phyloP scores from a whole-genome alignment of 495 filamentous ascomycete genomes.

The Trichoderma reesei region DNA sequence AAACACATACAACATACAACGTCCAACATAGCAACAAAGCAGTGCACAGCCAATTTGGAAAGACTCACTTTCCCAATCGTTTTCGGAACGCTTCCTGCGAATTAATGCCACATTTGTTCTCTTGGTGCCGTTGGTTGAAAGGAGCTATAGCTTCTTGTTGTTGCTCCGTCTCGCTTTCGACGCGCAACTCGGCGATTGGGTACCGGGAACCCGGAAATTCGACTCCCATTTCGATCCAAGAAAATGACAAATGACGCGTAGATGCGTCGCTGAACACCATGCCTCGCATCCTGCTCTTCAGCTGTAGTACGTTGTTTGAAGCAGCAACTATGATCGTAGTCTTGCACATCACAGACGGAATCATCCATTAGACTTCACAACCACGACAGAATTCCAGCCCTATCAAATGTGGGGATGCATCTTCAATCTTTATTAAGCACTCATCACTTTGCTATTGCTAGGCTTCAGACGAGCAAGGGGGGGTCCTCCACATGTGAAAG shows the following conservation, averaged over 20 bases:
- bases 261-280: neutral
- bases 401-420: neutral
- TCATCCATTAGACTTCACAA: neutral
- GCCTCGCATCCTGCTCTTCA: neutral
- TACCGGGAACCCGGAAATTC: neutral
- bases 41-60: too few species aligned
- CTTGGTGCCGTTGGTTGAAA: too few species aligned
- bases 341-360: neutral
- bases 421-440: too few species aligned
- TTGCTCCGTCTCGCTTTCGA: neutral
- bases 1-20: too few species aligned
- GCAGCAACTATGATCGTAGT: neutral
- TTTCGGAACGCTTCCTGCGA: too few species aligned
- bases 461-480: neutral
- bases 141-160: neutral
- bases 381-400: neutral
- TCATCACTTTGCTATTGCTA: neutral
- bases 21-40: too few species aligned
- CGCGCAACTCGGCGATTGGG: neutral
- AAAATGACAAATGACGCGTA: neutral
- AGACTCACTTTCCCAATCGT: too few species aligned
- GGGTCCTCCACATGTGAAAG: neutral
- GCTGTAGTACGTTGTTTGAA: neutral
- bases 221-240: neutral
- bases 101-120: too few species aligned